Conservation (phyloP, 371 early-diverging fungal species). For the Mortierella sp. region DNA sequence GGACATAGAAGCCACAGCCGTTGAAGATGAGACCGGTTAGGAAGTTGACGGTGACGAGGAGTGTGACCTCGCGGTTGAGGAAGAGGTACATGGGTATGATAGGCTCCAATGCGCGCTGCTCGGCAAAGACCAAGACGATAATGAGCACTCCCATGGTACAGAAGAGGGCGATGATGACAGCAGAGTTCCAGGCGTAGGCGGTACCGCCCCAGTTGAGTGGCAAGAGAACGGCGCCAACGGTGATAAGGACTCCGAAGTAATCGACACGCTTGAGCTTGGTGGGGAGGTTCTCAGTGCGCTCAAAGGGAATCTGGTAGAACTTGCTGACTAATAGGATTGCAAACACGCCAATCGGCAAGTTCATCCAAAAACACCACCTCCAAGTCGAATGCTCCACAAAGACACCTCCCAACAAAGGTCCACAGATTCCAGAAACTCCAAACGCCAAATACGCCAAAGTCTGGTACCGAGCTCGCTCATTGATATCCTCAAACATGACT, state of each 20-base stretch:
- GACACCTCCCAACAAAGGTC: constrained; percentile 66
- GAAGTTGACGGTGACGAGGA: constrained; percentile 58
- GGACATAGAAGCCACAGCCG: constrained; percentile 74
- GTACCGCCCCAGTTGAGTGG: constrained; percentile 82
- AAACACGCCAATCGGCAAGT: constrained; percentile 38
- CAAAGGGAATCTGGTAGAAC: constrained; percentile 43
- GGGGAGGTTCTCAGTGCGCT: constrained; percentile 14
- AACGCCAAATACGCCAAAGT: constrained; percentile 62
- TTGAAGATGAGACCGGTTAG: constrained; percentile 76
- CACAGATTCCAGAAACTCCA: constrained; percentile 57
- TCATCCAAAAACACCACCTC: constrained; percentile 66
- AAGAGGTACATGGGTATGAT: constrained; percentile 64
- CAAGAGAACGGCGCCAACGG: constrained; percentile 61
- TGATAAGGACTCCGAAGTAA: constrained; percentile 28
- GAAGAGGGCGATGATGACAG: constrained; percentile 70
- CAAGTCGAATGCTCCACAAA: constrained; percentile 61
- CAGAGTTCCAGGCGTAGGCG: constrained; percentile 74
- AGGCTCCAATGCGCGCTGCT: constrained; percentile 67
- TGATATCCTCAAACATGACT: constrained; percentile 64
- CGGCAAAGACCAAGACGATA: constrained; percentile 63
- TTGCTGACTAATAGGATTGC: constrained; percentile 26
- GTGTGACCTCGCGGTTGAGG: constrained; percentile 53
- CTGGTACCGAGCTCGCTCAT: constrained; percentile 70
- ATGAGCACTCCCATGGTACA: constrained; percentile 61
- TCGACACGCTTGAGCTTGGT: constrained; percentile 45